Conservation (phyloP, 2,329 filamentous ascomycete genomes). For the Epichloe hybrida region DNA sequence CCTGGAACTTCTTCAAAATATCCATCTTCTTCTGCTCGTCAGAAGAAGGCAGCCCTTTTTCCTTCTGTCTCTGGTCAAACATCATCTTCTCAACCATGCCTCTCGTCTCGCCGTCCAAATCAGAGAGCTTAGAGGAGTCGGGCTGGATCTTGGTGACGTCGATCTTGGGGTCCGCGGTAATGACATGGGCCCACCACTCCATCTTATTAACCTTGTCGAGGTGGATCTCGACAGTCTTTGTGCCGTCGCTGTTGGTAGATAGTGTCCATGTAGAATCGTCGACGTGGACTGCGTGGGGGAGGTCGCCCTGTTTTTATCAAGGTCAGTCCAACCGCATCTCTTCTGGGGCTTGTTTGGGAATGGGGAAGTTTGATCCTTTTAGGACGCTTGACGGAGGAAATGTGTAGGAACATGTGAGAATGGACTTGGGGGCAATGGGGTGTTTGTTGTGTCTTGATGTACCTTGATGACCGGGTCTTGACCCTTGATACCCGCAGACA, state of each 20-base stretch:
- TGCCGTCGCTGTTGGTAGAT: constrained; percentile 55
- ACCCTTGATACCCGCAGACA: constrained; percentile 77
- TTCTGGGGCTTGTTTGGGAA: background rate
- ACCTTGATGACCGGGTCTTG: constrained; percentile 75
- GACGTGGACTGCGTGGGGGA: constrained; percentile 68
- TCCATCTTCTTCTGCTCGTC: constrained; percentile 95
- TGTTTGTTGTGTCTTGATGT: constrained; percentile 28
- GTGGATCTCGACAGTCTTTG: constrained; percentile 59
- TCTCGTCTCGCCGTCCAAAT: constrained; percentile 88
- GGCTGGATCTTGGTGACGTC: constrained; percentile 92
- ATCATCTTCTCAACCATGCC: constrained; percentile 99
- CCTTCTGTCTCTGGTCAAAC: constrained; percentile 97
- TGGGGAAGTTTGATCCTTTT: background rate
- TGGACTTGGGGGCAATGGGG: background rate
- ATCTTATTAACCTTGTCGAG: constrained; percentile 94
- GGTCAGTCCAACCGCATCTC: background rate
- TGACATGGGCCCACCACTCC: constrained; percentile 95
- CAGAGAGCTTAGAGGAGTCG: constrained; percentile 80
- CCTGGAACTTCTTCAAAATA: constrained; percentile 85
- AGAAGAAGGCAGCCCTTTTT: constrained; percentile 69
- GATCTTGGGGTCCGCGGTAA: constrained; percentile 76
- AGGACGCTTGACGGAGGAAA: background rate
- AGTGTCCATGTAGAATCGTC: constrained; percentile 96
- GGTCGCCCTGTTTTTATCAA: constrained; percentile 50
- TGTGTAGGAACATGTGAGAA: background rate